Percentiles rank a stretch among this genome's conserved stretches.
These are phyloP conservation scores for Grigorovia jiainica DNA, from an alignment of 805 yeast species.

Conservation along the genomic window DNA sequence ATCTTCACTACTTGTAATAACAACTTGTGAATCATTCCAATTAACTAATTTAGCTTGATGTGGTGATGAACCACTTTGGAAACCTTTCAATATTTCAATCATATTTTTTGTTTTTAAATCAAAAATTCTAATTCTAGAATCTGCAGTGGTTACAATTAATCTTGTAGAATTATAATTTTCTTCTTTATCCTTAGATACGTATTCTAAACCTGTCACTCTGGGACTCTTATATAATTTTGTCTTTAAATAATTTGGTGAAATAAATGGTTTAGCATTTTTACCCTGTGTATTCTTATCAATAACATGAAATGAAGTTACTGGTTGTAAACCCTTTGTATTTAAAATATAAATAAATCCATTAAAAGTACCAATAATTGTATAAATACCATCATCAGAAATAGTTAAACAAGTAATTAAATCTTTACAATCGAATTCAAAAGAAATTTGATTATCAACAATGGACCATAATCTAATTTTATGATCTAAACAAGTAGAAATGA, in stretches of 20 bases:
- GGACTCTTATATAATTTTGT: conserved; percentile 29
- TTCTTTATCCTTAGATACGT: conserved; percentile 27
- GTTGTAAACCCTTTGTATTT: conserved; percentile 52
- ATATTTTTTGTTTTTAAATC: conserved; percentile 44
- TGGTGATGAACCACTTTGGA: conserved; percentile 59
- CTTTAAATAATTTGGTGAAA: background rate
- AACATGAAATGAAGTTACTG: conserved; percentile 37
- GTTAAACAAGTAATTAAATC: conserved; percentile 67
- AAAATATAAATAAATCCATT: conserved; percentile 56
- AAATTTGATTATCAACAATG: conserved; percentile 59
- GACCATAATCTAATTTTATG: conserved; percentile 75
- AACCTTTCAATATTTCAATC: conserved; percentile 65
- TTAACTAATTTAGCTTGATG: conserved; percentile 42
- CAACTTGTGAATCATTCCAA: conserved; percentile 26
- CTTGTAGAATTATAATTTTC: conserved; percentile 21
- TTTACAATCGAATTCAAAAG: conserved; percentile 50
- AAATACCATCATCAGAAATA: conserved; percentile 49
- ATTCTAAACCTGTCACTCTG: conserved; percentile 71
- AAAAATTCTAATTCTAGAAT: conserved; percentile 63
- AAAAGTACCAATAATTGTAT: conserved; percentile 65
- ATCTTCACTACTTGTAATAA: conserved; percentile 80
- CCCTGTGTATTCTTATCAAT: conserved; percentile 30
- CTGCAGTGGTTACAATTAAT: conserved; percentile 66
- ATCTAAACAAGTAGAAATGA: conserved; percentile 73
- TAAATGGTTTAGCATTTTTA: conserved; percentile 2